Evolutionary conservation across 2,329 filamentous ascomycete species (phyloP), one percentile per base, ranked within the genome.

Genomic region (Phyllosticta citriasiana): DNA sequence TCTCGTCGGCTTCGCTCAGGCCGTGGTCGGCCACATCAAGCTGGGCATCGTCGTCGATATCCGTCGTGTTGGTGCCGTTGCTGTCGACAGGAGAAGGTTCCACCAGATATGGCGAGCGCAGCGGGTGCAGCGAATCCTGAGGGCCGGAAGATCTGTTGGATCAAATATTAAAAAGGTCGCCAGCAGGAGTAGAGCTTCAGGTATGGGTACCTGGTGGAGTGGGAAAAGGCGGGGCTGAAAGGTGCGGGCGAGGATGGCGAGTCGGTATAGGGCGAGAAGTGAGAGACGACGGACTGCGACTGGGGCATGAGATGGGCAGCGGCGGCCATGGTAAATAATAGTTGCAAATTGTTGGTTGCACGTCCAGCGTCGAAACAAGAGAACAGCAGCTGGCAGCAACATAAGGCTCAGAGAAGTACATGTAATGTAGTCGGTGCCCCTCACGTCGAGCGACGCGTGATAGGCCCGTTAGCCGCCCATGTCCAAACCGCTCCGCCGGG

Each of bases 41-140:
- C 64, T 89, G 86, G 52, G 82, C 81, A 65, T 91, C 88, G 65
- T 93, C 89, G 64, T 94, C 90, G 59, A 94, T 91, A 71, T 74
- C 90, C 10, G 90, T 93, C 50, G 83, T 86, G 68, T 88, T 88
- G 25, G 90, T 94, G 63, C 89, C 88, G 71, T 89, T 92, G 50
- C 90, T 94, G 57, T 91, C 91, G 25, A 93, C 89, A 7, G 90
- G 89, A 19, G 89, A 93, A 9, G 89, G 89, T 51, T 90, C 89
- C 59, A 91, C 87, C 80, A 74, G 84, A 73, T 78, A 87, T 30
- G 78, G 79, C 64, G 77, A 79, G 16, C 75, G 73, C 47, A 77
- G 78, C 51, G 77, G 78, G 53, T 76, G 70, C 57, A 80, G 74
- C 66, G 77, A 77, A 68, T 79, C 77, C 62, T 71, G 74, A n/a